Percentiles rank a stretch among this genome's conserved stretches.
Evolutionary conservation across 2,329 filamentous ascomycete genomes (phyloP).

Genomic region (Ophiobolus disseminans): DNA sequence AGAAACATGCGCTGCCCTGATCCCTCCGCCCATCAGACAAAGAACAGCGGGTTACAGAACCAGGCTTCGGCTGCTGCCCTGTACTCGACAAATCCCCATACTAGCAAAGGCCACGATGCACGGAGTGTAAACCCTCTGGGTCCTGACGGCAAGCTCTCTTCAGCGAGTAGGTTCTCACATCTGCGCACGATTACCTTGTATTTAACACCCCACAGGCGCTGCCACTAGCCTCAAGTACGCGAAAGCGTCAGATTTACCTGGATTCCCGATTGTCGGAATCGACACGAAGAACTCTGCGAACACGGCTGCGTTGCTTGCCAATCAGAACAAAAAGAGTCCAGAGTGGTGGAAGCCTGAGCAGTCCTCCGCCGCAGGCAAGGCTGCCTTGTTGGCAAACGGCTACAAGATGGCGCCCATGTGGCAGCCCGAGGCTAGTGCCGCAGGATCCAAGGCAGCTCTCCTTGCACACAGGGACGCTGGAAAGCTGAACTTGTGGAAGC

Average conservation of each 20-base stretch:
- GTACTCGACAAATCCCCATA: conserved; percentile 54
- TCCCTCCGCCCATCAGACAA: conserved; percentile 52
- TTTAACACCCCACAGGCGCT: conserved; percentile 55
- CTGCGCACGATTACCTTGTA: conserved; percentile 8
- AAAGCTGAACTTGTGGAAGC: conserved; percentile 61
- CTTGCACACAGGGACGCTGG: conserved; percentile 65
- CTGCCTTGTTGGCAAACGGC: conserved; percentile 65
- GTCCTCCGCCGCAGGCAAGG: conserved; percentile 63
- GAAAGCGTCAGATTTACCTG: conserved; percentile 74
- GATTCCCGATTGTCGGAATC: conserved; percentile 73
- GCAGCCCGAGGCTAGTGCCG: conserved; percentile 68
- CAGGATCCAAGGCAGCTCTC: conserved; percentile 77
- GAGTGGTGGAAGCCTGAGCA: conserved; percentile 72
- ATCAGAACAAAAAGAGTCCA: conserved; percentile 70
- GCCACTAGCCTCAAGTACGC: conserved; percentile 74
- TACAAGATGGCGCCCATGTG: conserved; percentile 68
- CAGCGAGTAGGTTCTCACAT: conserved; percentile 57
- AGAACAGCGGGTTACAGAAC: conserved; percentile 51
- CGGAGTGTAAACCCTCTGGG: conserved; percentile 51
- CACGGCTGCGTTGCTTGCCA: conserved; percentile 76
- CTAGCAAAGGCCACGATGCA: conserved; percentile 26
- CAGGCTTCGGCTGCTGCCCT: conserved; percentile 68
- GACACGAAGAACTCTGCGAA: conserved; percentile 67
- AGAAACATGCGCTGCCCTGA: conserved; percentile 49
- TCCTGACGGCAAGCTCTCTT: conserved; percentile 63